Evolutionary conservation across 2,329 filamentous ascomycete species (phyloP).

Genomic region (Phyllosticta citriasiana): DNA sequence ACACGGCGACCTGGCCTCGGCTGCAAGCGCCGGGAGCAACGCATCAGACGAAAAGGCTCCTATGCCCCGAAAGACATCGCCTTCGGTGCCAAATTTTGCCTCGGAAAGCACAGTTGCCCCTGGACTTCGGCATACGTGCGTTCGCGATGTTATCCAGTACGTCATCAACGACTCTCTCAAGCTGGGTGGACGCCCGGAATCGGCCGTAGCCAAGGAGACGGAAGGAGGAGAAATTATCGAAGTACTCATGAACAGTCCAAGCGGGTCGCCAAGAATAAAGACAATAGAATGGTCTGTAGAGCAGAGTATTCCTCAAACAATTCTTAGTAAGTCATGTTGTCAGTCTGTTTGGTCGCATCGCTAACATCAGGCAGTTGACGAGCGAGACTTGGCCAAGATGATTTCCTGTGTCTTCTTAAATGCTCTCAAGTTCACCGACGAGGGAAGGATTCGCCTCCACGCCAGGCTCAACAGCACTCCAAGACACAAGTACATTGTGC

Average conservation of each 20-base stretch:
- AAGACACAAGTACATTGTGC: constrained; percentile 45
- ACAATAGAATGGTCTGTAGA: constrained; percentile 42
- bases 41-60: not conserved
- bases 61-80: not conserved
- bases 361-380: constrained; percentile 36
- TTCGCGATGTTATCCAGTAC: constrained; percentile 41
- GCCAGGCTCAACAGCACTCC: constrained; percentile 38
- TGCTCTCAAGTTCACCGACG: constrained; percentile 61
- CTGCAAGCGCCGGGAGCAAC: constrained; percentile 5
- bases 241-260: constrained; percentile 34
- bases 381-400: constrained; percentile 53
- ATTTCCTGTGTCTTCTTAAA: constrained; percentile 56
- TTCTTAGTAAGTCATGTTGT: constrained; percentile 31
- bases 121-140: constrained; percentile 37
- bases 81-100: constrained; percentile 23
- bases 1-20: constrained; percentile 1
- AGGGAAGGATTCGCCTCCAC: constrained; percentile 48
- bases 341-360: not conserved
- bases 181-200: constrained; percentile 43
- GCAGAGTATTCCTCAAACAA: constrained; percentile 41
- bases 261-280: constrained; percentile 36
- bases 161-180: constrained; percentile 44
- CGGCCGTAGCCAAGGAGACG: constrained; percentile 37
- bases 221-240: constrained; percentile 40
- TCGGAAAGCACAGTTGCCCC: constrained; percentile 34